Evolutionary conservation across 371 early-diverging fungal genomes (phyloP).

Genomic region (Lichtheimia corymbifera): DNA sequence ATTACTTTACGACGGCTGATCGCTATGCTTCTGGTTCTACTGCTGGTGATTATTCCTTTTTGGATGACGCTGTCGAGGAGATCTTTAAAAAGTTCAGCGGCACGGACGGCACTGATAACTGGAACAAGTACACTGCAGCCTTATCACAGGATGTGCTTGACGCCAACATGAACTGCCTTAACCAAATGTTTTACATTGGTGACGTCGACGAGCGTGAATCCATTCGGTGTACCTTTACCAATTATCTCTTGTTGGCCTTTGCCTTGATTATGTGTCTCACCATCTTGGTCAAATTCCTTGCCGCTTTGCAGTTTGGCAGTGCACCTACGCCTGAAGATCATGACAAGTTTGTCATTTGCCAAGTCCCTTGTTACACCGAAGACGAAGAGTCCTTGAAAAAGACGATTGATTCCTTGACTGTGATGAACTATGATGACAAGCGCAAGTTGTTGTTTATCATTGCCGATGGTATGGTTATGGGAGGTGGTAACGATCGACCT

Average conservation of each 20-base stretch:
- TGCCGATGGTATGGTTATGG: slow-evolving; percentile 94
- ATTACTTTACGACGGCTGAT: slow-evolving; percentile 61
- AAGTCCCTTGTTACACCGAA: slow-evolving; percentile 86
- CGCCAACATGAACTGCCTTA: slow-evolving; percentile 68
- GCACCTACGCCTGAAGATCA: slow-evolving; percentile 78
- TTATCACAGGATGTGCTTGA: slow-evolving; percentile 38
- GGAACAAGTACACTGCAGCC: slow-evolving; percentile 45
- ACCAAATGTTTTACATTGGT: slow-evolving; percentile 87
- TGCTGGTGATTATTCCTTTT: slow-evolving; percentile 46
- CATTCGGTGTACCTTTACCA: slow-evolving; percentile 83
- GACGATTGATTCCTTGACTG: slow-evolving; percentile 94
- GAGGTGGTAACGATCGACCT: slow-evolving; percentile 94
- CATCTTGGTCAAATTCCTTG: slow-evolving; percentile 89
- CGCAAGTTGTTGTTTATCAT: slow-evolving; percentile 94
- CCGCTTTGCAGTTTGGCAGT: slow-evolving; percentile 80
- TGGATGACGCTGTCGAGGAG: slow-evolving; percentile 55
- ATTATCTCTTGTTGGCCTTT: slow-evolving; percentile 81
- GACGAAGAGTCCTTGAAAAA: slow-evolving; percentile 73
- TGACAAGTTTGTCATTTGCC: slow-evolving; percentile 93
- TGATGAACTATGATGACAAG: slow-evolving; percentile 91
- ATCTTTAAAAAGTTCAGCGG: slow-evolving; percentile 74
- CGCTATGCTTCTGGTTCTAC: slow-evolving; percentile 41
- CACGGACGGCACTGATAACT: slow-evolving; percentile 64
- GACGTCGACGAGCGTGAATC: slow-evolving; percentile 84
- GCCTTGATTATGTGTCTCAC: slow-evolving; percentile 81